Evolutionary conservation across 768 basidiomycete species (phyloP).

Genomic region (Collybia mongolica): DNA sequence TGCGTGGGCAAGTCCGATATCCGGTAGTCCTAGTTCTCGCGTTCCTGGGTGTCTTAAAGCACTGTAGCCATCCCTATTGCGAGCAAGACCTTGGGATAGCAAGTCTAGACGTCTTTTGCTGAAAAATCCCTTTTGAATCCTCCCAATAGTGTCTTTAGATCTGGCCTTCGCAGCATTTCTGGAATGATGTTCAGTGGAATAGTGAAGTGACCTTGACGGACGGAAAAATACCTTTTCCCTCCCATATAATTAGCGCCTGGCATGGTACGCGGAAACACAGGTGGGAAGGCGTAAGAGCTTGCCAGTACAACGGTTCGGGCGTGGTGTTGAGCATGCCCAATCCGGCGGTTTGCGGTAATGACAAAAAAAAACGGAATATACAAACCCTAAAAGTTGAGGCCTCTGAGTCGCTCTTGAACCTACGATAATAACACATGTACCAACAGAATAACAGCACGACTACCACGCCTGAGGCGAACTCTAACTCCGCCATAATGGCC

Average conservation of each 20-base stretch:
- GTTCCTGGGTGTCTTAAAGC: background rate
- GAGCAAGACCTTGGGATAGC: conserved; percentile 37
- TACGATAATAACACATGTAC: too few species aligned
- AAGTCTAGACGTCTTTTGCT: conserved; percentile 58
- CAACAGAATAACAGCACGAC: too few species aligned
- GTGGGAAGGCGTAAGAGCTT: background rate
- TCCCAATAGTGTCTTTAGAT: conserved; percentile 52
- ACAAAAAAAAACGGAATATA: too few species aligned
- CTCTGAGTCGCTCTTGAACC: too few species aligned
- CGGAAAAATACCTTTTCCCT: conserved; percentile 59
- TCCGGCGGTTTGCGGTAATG: too few species aligned
- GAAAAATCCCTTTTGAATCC: conserved; percentile 60
- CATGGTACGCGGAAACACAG: conserved; percentile 32
- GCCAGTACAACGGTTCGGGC: too few species aligned
- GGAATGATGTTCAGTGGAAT: background rate
- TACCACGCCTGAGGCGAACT: too few species aligned
- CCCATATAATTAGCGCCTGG: conserved; percentile 77
- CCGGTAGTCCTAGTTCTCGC: background rate
- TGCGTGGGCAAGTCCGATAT: conserved; percentile 21
- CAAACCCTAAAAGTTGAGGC: too few species aligned
- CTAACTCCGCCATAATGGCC: too few species aligned
- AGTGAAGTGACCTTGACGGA: background rate
- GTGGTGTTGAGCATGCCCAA: too few species aligned
- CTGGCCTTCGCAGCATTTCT: conserved; percentile 62
- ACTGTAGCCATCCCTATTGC: background rate